Conservation (phyloP, 2,329 filamentous ascomycete species). For the Aurifilum marmelostoma region DNA sequence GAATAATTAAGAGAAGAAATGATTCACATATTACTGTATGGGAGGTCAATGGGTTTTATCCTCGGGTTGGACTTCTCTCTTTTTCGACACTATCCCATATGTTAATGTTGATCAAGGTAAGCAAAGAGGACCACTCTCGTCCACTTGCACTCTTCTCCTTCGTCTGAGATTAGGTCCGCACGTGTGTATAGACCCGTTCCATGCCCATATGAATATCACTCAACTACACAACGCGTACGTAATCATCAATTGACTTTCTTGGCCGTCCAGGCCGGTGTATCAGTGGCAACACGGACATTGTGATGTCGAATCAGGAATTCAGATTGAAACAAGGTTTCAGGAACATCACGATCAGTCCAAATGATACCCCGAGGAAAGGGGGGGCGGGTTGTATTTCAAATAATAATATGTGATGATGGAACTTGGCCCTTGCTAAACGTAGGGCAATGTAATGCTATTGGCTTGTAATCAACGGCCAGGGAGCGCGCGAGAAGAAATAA, state of each 20-base stretch:
- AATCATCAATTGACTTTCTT: not conserved
- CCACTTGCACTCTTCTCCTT: not conserved
- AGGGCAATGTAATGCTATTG: not conserved
- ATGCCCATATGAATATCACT: not conserved
- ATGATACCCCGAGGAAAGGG: no score
- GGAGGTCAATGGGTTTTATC: not conserved
- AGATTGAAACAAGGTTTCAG: not conserved
- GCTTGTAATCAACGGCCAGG: not conserved
- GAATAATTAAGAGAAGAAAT: not conserved
- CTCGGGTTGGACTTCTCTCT: not conserved
- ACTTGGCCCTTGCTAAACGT: not conserved
- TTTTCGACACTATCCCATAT: not conserved
- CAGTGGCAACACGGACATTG: not conserved
- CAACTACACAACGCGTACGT: no score
- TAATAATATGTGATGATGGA: not conserved
- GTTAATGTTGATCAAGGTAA: not conserved
- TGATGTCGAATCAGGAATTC: not conserved
- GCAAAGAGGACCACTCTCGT: not conserved
- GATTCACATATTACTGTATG: not conserved
- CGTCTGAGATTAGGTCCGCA: not conserved
- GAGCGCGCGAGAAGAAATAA: not conserved
- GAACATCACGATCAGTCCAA: not conserved
- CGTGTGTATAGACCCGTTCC: not conserved
- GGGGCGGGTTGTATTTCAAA: not conserved
- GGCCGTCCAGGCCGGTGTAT: not conserved